Evolutionary conservation across 2,329 filamentous ascomycete species (phyloP).

Genomic region (Exophiala xenobiotica): DNA sequence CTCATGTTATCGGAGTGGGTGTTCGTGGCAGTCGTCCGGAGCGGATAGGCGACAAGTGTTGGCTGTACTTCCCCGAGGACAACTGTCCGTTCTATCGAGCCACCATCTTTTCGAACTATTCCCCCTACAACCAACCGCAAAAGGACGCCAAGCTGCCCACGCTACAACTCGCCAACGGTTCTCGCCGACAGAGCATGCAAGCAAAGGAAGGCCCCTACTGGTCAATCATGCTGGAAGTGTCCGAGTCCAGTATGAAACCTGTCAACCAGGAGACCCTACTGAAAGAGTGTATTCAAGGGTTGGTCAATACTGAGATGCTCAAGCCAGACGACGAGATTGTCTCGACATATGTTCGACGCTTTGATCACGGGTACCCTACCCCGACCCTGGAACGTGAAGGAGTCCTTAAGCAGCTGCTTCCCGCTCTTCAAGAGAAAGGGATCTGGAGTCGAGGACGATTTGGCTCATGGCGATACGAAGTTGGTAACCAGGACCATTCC

Average conservation of each 20-base stretch:
- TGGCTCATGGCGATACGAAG: slow-evolving; percentile 97
- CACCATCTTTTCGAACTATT: slow-evolving; percentile 99
- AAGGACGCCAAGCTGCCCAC: slow-evolving; percentile 81
- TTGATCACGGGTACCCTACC: slow-evolving; percentile 97
- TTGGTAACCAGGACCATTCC: slow-evolving; percentile 94
- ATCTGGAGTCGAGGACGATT: slow-evolving; percentile 97
- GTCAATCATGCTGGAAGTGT: slow-evolving; percentile 99
- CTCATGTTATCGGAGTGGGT: slow-evolving; percentile 95
- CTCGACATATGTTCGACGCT: slow-evolving; percentile 95
- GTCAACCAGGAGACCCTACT: slow-evolving; percentile 83
- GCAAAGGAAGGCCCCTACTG: slow-evolving; percentile 92
- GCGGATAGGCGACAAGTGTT: slow-evolving; percentile 99
- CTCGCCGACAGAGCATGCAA: slow-evolving; percentile 69
- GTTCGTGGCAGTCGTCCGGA: slow-evolving; percentile 88
- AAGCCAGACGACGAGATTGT: slow-evolving; percentile 89
- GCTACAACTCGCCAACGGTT: slow-evolving; percentile 79
- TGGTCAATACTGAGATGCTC: slow-evolving; percentile 98
- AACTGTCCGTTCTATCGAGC: slow-evolving; percentile 99
- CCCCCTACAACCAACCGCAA: slow-evolving; percentile 92
- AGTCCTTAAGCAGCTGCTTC: slow-evolving; percentile 86
- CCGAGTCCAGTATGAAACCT: slow-evolving; percentile 92
- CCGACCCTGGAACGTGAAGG: slow-evolving; percentile 93
- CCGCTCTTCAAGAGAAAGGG: slow-evolving; percentile 84
- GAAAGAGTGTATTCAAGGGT: slow-evolving; percentile 88
- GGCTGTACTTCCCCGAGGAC: slow-evolving; percentile 99